Conservation (phyloP, 306 rosid genomes). For the Oxytropis ochrocephala region DNA sequence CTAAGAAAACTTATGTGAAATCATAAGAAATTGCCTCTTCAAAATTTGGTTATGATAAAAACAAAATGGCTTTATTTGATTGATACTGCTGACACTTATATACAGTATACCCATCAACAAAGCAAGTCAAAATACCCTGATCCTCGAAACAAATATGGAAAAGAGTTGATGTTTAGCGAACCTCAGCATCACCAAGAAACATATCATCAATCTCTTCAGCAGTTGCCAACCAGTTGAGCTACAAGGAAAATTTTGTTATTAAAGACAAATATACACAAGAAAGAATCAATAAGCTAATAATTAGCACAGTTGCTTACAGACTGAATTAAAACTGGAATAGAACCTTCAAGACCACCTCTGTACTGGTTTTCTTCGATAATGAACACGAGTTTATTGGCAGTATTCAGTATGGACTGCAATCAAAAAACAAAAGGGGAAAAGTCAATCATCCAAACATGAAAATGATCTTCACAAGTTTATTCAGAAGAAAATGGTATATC, state of each 20-base stretch:
- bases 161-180: slow-evolving; percentile 5
- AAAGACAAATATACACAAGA: slow-evolving; percentile 7
- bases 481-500: neutral
- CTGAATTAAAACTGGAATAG: slow-evolving; percentile 77
- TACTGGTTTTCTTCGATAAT: slow-evolving; percentile 68
- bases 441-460: neutral
- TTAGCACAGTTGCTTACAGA: slow-evolving; percentile 55
- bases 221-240: slow-evolving; percentile 72
- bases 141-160: neutral
- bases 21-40: neutral
- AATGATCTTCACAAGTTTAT: slow-evolving; percentile 1
- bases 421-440: neutral
- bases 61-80: neutral
- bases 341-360: slow-evolving; percentile 68
- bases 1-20: neutral
- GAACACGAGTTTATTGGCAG: slow-evolving; percentile 54
- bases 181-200: slow-evolving; percentile 92
- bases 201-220: slow-evolving; percentile 89
- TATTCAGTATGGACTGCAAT: slow-evolving; percentile 58
- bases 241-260: slow-evolving; percentile 29
- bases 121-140: neutral
- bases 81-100: neutral
- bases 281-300: slow-evolving; percentile 12
- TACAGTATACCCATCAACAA: neutral
- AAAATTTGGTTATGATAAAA: neutral